Base-by-base conservation (phyloP, 2,329 filamentous ascomycete species). In the Zarea fungicola region DNA sequence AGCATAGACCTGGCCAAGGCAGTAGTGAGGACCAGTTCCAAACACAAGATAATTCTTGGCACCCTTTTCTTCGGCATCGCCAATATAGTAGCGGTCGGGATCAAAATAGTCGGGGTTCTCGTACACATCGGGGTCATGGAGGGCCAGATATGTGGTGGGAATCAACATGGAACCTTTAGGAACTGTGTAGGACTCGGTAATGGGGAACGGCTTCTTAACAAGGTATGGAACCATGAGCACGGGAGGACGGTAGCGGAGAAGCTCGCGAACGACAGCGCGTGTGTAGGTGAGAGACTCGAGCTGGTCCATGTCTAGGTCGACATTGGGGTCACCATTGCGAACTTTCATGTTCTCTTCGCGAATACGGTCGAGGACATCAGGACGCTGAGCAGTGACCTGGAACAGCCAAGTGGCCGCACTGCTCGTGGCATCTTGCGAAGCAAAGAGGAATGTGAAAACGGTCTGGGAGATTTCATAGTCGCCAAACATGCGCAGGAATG, bases 31-130 rank as follows among this genome's bases (percentile, higher is more conserved):
- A 7, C 93, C 93, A 16, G 88, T 91, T 61, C 93, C 93, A 60
- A 99, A 97, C 16, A 97, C 91, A 44, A 99, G 78, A 76, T 85
- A 97, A 76, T 97, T 99, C 84, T 96, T 97, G 64, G 84, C 74
- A 31, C 83, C 82, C 72, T 84, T 86, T 67, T 86, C 82, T 68
- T 96, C 91, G 11, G 92, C 93, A 59, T 91, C 87, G 52, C 92
- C 93, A 2, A 79, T 81, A 67, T 92, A 92, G 81, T 93, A 97
- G 60, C 92, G 82, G 57, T 96, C 90, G 2, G 92, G 92, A 61
- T 95, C 85, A 65, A 90, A 97, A 35, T 78, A 75, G 61, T 97
- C 92, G 2, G 93, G 89, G 62, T 93, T 86, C 46, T 87, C 81
- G 66, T 97, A 99, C 8, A 92, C 87, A 50, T 96, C 90, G 32